Conservation (phyloP, 371 early-diverging fungal genomes). For the Rhizopus microsporus region DNA sequence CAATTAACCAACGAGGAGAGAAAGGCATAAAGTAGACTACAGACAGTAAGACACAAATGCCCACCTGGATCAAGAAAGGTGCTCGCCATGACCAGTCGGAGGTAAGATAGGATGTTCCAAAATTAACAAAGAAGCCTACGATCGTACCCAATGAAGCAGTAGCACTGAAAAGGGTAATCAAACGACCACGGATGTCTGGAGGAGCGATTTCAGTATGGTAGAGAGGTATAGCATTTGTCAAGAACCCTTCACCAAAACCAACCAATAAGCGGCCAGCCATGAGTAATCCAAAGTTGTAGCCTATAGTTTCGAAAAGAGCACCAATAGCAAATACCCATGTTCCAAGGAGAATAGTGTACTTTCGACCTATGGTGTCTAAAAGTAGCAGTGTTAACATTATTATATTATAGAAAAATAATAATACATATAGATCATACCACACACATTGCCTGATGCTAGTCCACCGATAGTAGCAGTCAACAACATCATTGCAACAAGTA, state of each 20-base stretch:
- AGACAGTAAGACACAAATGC: conserved; percentile 23
- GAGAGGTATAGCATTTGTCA: conserved; percentile 43
- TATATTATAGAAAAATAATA: background rate
- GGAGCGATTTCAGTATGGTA: conserved; percentile 74
- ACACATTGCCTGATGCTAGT: conserved; percentile 41
- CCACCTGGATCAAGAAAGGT: conserved; percentile 36
- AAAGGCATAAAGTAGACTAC: conserved; percentile 21
- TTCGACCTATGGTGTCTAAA: conserved; percentile 46
- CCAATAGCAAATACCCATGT: conserved; percentile 41
- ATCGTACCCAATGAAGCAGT: conserved; percentile 45
- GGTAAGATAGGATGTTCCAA: conserved; percentile 44
- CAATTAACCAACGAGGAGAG: conserved; percentile 57
- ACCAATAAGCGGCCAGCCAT: conserved; percentile 42
- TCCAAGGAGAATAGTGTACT: conserved; percentile 40
- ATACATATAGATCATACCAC: conserved; percentile 29
- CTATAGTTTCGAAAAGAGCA: conserved; percentile 48
- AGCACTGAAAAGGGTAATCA: conserved; percentile 44
- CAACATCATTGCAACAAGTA: conserved; percentile 42
- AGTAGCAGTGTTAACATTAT: background rate
- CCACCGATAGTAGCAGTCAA: conserved; percentile 51
- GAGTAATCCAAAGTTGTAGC: conserved; percentile 41
- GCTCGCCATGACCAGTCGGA: conserved; percentile 47
- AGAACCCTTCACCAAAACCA: conserved; percentile 49
- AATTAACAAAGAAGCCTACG: conserved; percentile 48
- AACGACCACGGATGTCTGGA: conserved; percentile 57